Base-by-base conservation (phyloP, 768 basidiomycete genomes). In the Mycena sanguinolenta region DNA sequence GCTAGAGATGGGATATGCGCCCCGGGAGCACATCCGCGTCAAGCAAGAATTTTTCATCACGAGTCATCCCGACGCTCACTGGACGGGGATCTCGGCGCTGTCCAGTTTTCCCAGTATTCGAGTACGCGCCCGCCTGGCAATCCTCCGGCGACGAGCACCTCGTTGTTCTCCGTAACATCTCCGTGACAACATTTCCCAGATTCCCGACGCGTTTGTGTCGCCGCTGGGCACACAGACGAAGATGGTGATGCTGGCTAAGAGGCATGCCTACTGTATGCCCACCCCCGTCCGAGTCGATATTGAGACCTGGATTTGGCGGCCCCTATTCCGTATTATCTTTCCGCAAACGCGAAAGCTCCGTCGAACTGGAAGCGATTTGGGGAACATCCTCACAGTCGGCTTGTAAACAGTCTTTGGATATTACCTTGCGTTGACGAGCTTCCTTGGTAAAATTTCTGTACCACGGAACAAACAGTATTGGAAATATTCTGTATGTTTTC, bases 181-280 rank as follows among this genome's bases (percentile, higher is more conserved):
- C 19, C 42, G n/a, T 57, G 72, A 28, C 14, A 63, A 55, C 1
- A 74, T 50, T 59, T 67, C 60, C 70, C 73, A 74, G 1, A 63
- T 63, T 19, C 70, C 73, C 2, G 69, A 54, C 8, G 69, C 14
- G 23, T 38, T 44, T n/a, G 49, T 19, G 23, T 44, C 60, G 25
- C 46, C 23, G 23, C 9, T 28, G 42, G 67, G 81, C 12, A 58
- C 46, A 12, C 75, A 60, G 12, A 54, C 52, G 1, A 71, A 55
- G 27, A 80, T 81, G 25, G 85, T 75, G 8, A 61, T 62, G 25
- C 75, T 74, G 0, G 82, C 84, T 79, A 5, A 86, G 73, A 6
- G 85, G 85, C 10, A 85, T 75, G 0, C 81, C 83, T 23, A 85
- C n/a, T n/a, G n/a, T 62, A 3, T 71, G 19, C 1, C 85, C 85